phyloP scores from a whole-genome alignment of 2,329 filamentous ascomycete genomes.

The Dactylonectria macrodidyma region DNA sequence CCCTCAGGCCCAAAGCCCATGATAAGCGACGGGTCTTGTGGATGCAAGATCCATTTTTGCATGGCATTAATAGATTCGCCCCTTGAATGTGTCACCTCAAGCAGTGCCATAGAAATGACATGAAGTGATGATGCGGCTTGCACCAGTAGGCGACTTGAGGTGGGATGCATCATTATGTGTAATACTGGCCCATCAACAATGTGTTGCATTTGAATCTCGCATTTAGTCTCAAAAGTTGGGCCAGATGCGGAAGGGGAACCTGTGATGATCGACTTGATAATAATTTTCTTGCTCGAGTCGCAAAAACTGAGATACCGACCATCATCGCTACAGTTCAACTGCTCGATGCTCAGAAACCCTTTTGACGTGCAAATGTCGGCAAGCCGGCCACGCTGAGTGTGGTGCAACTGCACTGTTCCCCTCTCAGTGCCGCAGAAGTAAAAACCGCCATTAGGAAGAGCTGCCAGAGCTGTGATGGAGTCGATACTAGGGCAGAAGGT shows the following conservation, averaged over 20 bases:
- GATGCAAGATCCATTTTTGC: too few species aligned
- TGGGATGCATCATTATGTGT: too few species aligned
- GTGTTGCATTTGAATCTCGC: conserved; percentile 31
- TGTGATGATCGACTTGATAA: conserved; percentile 21
- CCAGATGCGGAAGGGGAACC: conserved; percentile 11
- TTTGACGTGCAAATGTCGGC: conserved; percentile 26
- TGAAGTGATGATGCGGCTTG: too few species aligned
- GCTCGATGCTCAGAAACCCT: conserved; percentile 42
- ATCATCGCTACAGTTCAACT: conserved; percentile 45
- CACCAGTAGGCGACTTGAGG: too few species aligned
- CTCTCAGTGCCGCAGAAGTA: conserved; percentile 46
- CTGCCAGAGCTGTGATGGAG: conserved; percentile 40
- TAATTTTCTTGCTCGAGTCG: too few species aligned
- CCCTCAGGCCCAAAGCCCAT: too few species aligned
- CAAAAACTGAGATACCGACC: conserved; percentile 32
- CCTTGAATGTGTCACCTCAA: too few species aligned
- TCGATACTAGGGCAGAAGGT: conserved; percentile 31
- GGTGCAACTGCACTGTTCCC: conserved; percentile 38
- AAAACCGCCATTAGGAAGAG: conserved; percentile 31
- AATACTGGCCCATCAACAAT: too few species aligned
- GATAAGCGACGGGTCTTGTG: too few species aligned
- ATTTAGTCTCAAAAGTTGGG: neutral
- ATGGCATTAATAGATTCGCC: too few species aligned
- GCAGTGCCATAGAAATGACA: too few species aligned
- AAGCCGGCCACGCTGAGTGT: conserved; percentile 30